Base-by-base conservation (phyloP, 345 rosid species). In the Corchorus olitorius region DNA sequence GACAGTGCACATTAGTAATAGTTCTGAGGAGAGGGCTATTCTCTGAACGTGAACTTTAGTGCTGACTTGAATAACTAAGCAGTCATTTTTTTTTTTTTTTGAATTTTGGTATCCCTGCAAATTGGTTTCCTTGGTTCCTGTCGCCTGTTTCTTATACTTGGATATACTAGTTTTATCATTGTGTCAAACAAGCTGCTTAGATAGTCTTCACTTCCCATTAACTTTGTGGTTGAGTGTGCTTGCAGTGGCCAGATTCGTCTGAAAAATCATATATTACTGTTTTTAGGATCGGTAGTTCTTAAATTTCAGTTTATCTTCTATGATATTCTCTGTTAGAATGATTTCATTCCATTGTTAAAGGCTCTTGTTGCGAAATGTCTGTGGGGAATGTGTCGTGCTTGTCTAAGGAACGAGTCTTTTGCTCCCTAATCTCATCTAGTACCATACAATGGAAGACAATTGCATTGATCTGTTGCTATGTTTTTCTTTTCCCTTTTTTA, bases 21-120 rank as follows among this genome's bases (percentile, higher is more conserved):
- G 48, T 50, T 62, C 16, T 3, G 70, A 61, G 34, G 55, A 37
- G 59, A 74, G 58, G 58, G 48, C 64, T 70, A 17, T 34, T 52
- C 74, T 70, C 48, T 52, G 61, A 10, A n/a, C 46, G 19, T 52
- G 16, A 15, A 35, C 27, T 70, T 52, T 68, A 27, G n/a, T 52
- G 74, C 46, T 34, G 74, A 52, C 60, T 33, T 52, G 5, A 50
- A 68, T 49, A 49, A 68, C 58, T 68, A 27, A 34, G 16, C 58
- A 4, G 56, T 14, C 41, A 13, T 20, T 68, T 68, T 22, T 2
- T 8, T 4, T 80, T 81, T n/a, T n/a, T n/a, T n/a, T n/a, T n/a
- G n/a, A n/a, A 27, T 27, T 27, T 76, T 87, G 71, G 92, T 88
- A 83, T 68, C 48, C 10, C 20, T 7, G 1, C 6, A 11, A 19